Base-by-base conservation (phyloP, 768 basidiomycete genomes). In the Pleurotus giganteus region DNA sequence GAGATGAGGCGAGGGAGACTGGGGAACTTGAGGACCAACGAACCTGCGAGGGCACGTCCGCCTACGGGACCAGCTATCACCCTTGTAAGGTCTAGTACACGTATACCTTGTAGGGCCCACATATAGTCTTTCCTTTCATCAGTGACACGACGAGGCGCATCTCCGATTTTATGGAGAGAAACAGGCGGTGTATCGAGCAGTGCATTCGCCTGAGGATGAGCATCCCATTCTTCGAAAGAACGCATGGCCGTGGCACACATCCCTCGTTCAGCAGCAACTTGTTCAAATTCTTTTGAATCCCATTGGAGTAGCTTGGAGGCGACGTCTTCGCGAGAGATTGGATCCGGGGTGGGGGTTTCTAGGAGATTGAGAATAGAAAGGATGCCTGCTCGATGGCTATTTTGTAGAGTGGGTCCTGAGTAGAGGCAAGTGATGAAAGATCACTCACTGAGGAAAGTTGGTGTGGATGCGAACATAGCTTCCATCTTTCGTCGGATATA, bases 371-470 rank as follows among this genome's bases (percentile, higher is more conserved):
- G 69, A 41, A 82, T 73, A n/a, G 69, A 58, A 0, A 84, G 63
- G 41, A 84, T 76, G 5, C 81, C 82, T 11, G 66, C 65, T 21
- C 77, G 70, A 59, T 86, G 83, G 55, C 83, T 83, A 31, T 45
- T 23, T 47, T 21, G 29, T 9, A 7, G 23, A 37, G 7, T 34
- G 29, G 23, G 11, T 7, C 12, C 13, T 31, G 21, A 36, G 24
- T 57, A 41, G 29, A 28, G 42, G 15, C 44, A 36, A 46, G 4
- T 46, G 27, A 17, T 13, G 23, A 47, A 26, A 26, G 8, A 47
- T 19, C 5, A 15, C 64, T 65, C 72, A 83, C 84, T 85, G 85
- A 32, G 83, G 80, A 62, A 85, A 86, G 53, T 85, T 85, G 17
- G 84, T 83, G 57, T 86, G 84, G 9, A 83, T 75, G 26, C 84